A percentile compares a stretch with the other conserved stretches of the same genome.
Evolutionary conservation across 225 moss, liverwort and hornwort species (phyloP).

Genomic region (Bryum argenteum): DNA sequence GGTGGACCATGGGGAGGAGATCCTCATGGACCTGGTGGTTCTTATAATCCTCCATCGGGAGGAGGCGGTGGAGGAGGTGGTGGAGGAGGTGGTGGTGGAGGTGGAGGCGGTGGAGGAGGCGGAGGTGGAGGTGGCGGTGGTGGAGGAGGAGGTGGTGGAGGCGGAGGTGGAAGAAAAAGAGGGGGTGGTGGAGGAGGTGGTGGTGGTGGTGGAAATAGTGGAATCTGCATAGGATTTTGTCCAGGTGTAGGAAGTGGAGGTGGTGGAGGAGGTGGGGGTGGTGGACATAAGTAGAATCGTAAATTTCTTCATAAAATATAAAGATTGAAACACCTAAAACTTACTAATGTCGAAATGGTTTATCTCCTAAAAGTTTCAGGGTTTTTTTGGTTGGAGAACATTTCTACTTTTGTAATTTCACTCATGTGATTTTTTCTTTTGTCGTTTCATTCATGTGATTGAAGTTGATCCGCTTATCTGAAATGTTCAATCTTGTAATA

Average conservation of each 20-base stretch:
- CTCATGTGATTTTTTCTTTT: too few species aligned
- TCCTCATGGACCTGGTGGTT: background rate
- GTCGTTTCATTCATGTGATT: too few species aligned
- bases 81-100: rapidly evolving
- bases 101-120: rapidly evolving
- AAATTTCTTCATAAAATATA: background rate
- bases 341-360: background rate
- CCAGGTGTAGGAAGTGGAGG: conserved; percentile 33
- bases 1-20: conserved; percentile 16
- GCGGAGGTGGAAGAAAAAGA: background rate
- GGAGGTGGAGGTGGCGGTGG: background rate
- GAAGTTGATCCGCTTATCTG: too few species aligned
- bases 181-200: background rate
- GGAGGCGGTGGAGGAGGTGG: rapidly evolving
- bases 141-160: background rate
- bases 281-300: background rate
- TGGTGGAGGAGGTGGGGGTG: conserved; percentile 28
- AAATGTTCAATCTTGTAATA: too few species aligned
- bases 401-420: too few species aligned
- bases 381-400: too few species aligned
- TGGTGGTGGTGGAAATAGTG: conserved; percentile 7
- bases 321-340: background rate
- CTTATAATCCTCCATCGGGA: background rate
- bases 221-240: conserved; percentile 36
- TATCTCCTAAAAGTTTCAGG: too few species aligned